Evolutionary conservation across 192 early-diverging fungal species (phyloP), one percentile per base, ranked within the genome.

Genomic region (Diversispora epigaea): DNA sequence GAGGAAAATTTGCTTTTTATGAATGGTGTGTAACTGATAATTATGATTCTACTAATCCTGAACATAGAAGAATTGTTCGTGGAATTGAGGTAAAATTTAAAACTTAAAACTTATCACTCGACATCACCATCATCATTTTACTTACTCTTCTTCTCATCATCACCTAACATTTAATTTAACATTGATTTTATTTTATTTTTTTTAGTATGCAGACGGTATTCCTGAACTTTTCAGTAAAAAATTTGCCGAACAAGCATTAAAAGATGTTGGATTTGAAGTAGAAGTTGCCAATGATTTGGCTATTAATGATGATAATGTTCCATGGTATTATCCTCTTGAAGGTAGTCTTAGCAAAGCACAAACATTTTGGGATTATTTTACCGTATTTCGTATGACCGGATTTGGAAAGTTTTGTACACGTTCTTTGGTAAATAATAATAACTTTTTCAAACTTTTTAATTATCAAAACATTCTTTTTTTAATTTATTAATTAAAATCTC

Each of bases 11-110:
- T 90, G 93, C 93, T 32, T 89, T 90, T 79, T 98, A 98, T 84
- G 96, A 98, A 81, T 98, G 96, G 96, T 87, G 92, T 78, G 89
- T 93, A 70, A 97, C 96, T 45, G 94, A 94, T 57, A 87, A 91
- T 66, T 97, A 89, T 79, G 92, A 98, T 80, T 87, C 89, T 39
- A 80, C 73, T 21, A 91, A 96, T 80, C 76, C 86, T 19, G 85
- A 84, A 40, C 94, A 96, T 77, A 85, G 82, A 69, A 84, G 84
- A 52, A 89, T 96, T 67, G 89, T 93, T 58, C 89, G 88, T 68
- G 94, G 91, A 21, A 85, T 97, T 64, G 96, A 98, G 78, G 85
- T 91, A 47, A 32, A 32, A 32, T 32, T 32, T 32, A 32, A n/a
- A n/a, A n/a, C n/a, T n/a, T n/a, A n/a, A n/a, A 32, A 32, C 25